A percentile compares a stretch with the other conserved stretches of the same genome.
These are phyloP conservation scores for Hibiscus syriacus DNA, from an alignment of 345 rosid genomes.

Conservation along the genomic window DNA sequence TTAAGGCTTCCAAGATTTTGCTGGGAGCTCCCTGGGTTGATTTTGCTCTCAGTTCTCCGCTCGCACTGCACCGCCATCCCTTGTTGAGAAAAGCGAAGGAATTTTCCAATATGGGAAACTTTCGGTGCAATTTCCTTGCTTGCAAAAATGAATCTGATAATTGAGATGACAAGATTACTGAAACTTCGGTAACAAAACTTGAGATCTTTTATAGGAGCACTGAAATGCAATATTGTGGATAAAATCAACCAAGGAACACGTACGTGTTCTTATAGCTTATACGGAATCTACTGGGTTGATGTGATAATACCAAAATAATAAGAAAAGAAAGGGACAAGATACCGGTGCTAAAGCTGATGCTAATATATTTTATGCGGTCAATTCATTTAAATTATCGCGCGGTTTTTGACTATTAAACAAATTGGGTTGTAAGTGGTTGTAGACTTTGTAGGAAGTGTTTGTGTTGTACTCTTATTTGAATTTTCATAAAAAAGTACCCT, in stretches of 20 bases:
- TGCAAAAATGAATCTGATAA: neutral
- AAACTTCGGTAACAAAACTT: neutral
- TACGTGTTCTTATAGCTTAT: no score
- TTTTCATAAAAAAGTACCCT: no score
- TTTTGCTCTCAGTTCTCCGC: neutral
- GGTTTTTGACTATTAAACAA: no score
- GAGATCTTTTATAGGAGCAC: neutral
- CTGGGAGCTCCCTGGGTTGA: neutral
- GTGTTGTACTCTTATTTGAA: no score
- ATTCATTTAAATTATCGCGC: no score
- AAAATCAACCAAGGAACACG: neutral
- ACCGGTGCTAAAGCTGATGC: no score
- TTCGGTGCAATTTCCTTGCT: slow-evolving; percentile 1
- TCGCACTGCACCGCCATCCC: neutral
- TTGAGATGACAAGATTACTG: neutral
- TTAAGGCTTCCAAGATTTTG: neutral
- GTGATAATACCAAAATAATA: no score
- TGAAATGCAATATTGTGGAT: neutral
- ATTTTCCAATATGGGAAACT: neutral
- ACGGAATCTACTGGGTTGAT: no score
- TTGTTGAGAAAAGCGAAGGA: neutral
- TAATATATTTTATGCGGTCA: no score
- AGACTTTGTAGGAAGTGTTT: no score
- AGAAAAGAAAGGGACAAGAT: no score
- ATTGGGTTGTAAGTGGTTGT: no score